These are phyloP conservation scores for Lodderomyces margitis DNA, from an alignment of 1,139 yeast genomes.

Conservation along the genomic window DNA sequence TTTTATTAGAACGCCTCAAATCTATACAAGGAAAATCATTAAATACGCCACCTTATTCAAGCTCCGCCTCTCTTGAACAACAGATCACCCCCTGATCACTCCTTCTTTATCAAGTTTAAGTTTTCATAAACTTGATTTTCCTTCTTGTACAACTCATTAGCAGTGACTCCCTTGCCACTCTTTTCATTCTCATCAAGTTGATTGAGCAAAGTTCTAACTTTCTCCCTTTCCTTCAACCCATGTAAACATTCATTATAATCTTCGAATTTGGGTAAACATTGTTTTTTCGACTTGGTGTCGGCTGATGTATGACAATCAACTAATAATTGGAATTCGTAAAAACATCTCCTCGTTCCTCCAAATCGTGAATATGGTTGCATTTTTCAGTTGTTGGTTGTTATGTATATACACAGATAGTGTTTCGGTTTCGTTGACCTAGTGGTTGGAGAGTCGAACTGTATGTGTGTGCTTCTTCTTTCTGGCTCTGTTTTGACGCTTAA, in stretches of 20 bases:
- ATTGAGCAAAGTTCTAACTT: slow-evolving; percentile 44
- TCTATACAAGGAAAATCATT: neutral
- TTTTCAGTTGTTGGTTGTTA: no score
- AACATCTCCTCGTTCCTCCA: slow-evolving; percentile 52
- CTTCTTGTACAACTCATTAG: slow-evolving; percentile 44
- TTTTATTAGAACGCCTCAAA: no score
- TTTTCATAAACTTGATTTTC: slow-evolving; percentile 46
- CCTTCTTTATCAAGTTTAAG: slow-evolving; percentile 39
- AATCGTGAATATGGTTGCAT: slow-evolving; percentile 53
- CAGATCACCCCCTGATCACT: no score
- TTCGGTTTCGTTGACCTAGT: no score
- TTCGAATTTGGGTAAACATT: slow-evolving; percentile 45
- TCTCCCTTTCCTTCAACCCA: slow-evolving; percentile 49
- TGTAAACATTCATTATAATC: slow-evolving; percentile 52
- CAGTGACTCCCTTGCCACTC: slow-evolving; percentile 40
- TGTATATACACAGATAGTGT: no score
- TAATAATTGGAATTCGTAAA: slow-evolving; percentile 48
- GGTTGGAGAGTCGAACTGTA: neutral
- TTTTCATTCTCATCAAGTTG: slow-evolving; percentile 47
- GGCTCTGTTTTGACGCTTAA: slow-evolving; percentile 1
- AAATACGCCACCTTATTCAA: neutral
- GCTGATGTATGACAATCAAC: slow-evolving; percentile 49
- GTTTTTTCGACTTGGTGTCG: slow-evolving; percentile 41
- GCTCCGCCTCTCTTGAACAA: no score
- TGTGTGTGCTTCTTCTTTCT: neutral